Evolutionary conservation across 306 rosid species (phyloP).

Genomic region (Casuarina cunninghamiana): DNA sequence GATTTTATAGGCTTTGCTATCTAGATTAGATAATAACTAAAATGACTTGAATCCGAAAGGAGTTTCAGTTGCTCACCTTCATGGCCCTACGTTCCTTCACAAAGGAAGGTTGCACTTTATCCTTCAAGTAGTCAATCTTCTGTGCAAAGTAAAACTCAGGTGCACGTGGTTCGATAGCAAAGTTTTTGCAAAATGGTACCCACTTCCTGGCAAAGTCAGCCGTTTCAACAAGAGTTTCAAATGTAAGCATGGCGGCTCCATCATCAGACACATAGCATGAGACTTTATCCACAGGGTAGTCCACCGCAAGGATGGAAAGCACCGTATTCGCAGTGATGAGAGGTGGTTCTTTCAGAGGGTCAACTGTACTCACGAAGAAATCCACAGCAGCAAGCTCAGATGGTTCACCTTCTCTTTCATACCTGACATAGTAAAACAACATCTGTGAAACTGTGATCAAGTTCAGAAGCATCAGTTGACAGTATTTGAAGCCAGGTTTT

Average conservation of each 20-base stretch:
- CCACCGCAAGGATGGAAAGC: constrained; percentile 97
- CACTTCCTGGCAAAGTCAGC: constrained; percentile 93
- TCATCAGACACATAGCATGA: constrained; percentile 98
- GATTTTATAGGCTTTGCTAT: background rate
- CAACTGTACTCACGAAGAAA: constrained; percentile 98
- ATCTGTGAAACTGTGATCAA: background rate
- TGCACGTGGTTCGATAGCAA: constrained; percentile 85
- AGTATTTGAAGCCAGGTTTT: background rate
- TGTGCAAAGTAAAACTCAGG: constrained; percentile 98
- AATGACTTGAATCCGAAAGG: constrained; percentile 12
- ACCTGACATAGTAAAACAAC: constrained; percentile 41
- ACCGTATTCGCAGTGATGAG: constrained; percentile 91
- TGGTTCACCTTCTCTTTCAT: constrained; percentile 80
- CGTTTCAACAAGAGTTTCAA: constrained; percentile 92
- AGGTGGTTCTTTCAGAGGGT: constrained; percentile 97
- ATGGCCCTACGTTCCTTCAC: constrained; percentile 98
- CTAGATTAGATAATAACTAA: background rate
- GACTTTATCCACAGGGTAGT: constrained; percentile 93
- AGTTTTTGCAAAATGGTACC: constrained; percentile 95
- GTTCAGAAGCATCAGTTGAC: background rate
- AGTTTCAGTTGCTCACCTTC: constrained; percentile 62
- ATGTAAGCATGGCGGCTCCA: constrained; percentile 97
- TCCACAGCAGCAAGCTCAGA: constrained; percentile 92
- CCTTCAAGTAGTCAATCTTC: constrained; percentile 94
- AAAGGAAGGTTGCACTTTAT: constrained; percentile 94